Evolutionary conservation across 2,329 filamentous ascomycete species (phyloP).

Genomic region (Phialophora expanda): DNA sequence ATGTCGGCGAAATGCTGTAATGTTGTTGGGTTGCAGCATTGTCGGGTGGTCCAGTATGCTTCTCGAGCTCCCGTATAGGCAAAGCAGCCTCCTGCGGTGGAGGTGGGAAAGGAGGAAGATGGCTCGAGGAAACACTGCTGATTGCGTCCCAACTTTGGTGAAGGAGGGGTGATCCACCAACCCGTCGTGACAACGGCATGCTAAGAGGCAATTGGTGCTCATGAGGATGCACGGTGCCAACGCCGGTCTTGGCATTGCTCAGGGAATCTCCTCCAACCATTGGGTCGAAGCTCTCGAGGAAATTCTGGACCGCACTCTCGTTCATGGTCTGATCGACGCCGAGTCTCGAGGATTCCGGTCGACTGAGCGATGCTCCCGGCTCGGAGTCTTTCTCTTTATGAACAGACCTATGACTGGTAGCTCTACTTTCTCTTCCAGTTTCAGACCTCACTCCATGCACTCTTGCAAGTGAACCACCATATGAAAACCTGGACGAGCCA

Average conservation of each 20-base stretch:
- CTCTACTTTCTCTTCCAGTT: slow-evolving; percentile 23
- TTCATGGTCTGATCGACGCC: slow-evolving; percentile 8
- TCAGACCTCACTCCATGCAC: slow-evolving; percentile 17
- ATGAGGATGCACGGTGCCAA: background rate
- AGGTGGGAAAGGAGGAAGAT: background rate
- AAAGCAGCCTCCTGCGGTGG: slow-evolving; percentile 8
- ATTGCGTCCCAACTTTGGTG: background rate
- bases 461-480: slow-evolving; percentile 18
- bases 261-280: background rate
- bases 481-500: slow-evolving; percentile 26
- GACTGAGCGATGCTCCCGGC: background rate
- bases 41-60: background rate
- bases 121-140: background rate
- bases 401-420: slow-evolving; percentile 17
- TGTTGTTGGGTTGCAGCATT: background rate
- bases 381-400: slow-evolving; percentile 13
- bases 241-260: background rate
- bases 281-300: slow-evolving; percentile 35
- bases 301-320: slow-evolving; percentile 29
- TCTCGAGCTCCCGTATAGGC: slow-evolving; percentile 12
- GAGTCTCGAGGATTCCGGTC: background rate
- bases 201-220: background rate
- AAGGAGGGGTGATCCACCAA: background rate
- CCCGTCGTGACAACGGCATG: background rate
- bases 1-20: background rate